Evolutionary conservation across 768 basidiomycete genomes (phyloP), one percentile per base, ranked within the genome.

Genomic region (Paxillus involutus): DNA sequence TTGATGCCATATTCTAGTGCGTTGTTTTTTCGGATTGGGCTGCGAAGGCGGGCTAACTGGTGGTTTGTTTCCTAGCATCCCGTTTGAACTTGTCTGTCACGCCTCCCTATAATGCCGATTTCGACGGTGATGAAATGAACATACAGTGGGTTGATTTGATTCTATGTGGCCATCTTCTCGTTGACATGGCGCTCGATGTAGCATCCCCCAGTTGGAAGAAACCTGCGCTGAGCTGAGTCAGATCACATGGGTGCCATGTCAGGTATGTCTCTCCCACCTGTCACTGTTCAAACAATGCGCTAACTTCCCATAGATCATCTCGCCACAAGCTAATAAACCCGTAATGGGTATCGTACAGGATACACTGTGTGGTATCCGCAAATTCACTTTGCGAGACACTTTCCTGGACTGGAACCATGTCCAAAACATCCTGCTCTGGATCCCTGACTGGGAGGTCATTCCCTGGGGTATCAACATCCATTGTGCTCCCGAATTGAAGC

Each of bases 321-420:
- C 96, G 6, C 97, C 97, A 0, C 97, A 99, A 80, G 96, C 96
- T 48, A 99, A 98, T 77, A 98, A 98, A 73, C 96, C 96, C 16
- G 95, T 98, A 63, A 99, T 99, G 96, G 97, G 94, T 56, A 98
- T 99, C 63, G 96, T 99, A 30, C 97, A 99, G 71, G 97, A 99
- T 67, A 98, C 97, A 0, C 85, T 98, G 1, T 97, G 94, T 65
- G 97, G 97, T 65, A 87, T 98, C 50, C 88, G 96, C 52, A 98
- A 98, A 72, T 94, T 98, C 68, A 98, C 97, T 0, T 77, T 98
- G 6, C 92, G 95, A 24, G 97, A 98, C 67, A 85, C 86, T 16
- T 98, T 98, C 76, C 75, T 97, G 67, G 97, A 98, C 60, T 97
- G 94, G 94, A 86, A 85, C 52, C 85, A 88, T 40, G 94, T 98